phyloP scores from a whole-genome alignment of 306 rosid species.

The Trichosanthes truncata region DNA sequence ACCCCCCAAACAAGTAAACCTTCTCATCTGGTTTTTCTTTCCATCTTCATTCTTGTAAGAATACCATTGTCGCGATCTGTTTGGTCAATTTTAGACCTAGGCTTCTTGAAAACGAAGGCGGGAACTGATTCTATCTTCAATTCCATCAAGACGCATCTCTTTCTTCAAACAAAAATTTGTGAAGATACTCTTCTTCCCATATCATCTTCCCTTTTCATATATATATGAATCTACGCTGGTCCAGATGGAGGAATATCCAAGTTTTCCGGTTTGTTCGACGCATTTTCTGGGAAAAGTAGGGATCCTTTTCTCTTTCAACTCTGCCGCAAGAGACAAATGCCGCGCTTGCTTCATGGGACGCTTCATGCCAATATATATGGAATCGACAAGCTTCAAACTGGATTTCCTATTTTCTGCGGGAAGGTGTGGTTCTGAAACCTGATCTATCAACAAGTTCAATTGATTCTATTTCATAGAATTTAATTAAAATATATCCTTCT shows the following conservation, averaged over 20 bases:
- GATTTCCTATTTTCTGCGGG: conserved; percentile 20
- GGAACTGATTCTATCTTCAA: conserved; percentile 40
- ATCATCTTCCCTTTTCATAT: background rate
- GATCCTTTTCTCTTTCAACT: background rate
- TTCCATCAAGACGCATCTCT: conserved; percentile 32
- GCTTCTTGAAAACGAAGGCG: conserved; percentile 36
- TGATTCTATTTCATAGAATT: background rate
- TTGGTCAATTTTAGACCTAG: conserved; percentile 12
- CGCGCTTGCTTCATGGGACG: conserved; percentile 52
- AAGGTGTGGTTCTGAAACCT: conserved; percentile 25
- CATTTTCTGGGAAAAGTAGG: background rate
- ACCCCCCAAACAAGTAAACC: background rate
- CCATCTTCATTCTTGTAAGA: background rate
- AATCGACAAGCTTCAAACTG: conserved; percentile 34
- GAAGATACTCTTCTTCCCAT: conserved; percentile 3
- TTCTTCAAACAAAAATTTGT: conserved; percentile 24
- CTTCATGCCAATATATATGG: conserved; percentile 41
- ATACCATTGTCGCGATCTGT: conserved; percentile 1
- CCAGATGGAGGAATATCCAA: background rate
- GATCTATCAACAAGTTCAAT: background rate
- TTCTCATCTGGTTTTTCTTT: background rate
- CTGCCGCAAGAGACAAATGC: conserved; percentile 21
- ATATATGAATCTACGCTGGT: background rate
- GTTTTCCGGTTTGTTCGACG: background rate
- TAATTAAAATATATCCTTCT: background rate